These are phyloP conservation scores for Oryza rufipogon DNA, from an alignment of 176 grass and related monocot genomes.

Conservation along the genomic window DNA sequence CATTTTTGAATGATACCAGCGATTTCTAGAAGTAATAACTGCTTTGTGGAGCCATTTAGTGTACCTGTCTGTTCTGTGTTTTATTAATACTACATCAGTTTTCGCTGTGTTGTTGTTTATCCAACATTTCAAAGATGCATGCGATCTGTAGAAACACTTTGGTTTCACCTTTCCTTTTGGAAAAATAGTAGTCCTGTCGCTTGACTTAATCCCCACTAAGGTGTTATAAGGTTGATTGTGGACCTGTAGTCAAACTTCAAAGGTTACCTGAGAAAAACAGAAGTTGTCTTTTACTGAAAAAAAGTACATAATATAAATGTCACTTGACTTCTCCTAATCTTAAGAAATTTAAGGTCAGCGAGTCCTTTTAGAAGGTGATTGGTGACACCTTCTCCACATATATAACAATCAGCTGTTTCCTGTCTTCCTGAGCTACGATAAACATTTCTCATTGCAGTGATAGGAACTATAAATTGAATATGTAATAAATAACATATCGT, in stretches of 20 bases:
- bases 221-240: neutral
- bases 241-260: neutral
- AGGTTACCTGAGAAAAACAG: neutral
- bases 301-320: neutral
- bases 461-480: slow-evolving; percentile 1
- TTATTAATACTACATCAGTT: neutral
- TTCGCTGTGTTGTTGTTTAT: neutral
- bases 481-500: neutral
- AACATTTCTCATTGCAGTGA: neutral
- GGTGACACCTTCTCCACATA: neutral
- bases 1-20: neutral
- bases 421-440: neutral
- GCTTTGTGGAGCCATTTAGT: neutral
- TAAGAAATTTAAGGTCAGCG: neutral
- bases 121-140: too few species aligned
- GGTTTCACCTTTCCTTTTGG: neutral
- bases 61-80: neutral
- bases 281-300: neutral
- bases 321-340: neutral
- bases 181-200: neutral
- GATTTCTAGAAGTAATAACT: neutral
- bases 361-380: neutral
- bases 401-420: neutral
- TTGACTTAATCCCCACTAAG: neutral
- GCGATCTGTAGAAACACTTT: neutral